These are phyloP conservation scores for Diplocarpon mali DNA, from an alignment of 2,329 filamentous ascomycete species.

Conservation along the genomic window DNA sequence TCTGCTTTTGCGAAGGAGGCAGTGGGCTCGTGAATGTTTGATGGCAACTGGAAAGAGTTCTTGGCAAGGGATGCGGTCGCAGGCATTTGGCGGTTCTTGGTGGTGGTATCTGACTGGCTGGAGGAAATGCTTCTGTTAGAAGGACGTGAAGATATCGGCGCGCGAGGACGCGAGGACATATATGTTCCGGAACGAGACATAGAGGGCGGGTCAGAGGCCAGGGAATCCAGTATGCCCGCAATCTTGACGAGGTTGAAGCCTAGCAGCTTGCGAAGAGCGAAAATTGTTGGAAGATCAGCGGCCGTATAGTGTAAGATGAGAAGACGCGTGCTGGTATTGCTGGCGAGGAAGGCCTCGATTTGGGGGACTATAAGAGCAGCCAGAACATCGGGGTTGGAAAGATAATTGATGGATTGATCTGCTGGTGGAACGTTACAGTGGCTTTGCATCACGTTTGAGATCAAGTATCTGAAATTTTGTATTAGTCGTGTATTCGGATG, in stretches of 20 bases:
- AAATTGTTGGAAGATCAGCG: conserved; percentile 43
- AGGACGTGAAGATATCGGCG: conserved; percentile 6
- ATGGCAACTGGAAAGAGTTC: neutral
- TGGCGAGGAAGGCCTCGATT: conserved; percentile 46
- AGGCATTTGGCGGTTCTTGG: neutral
- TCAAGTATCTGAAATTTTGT: conserved; percentile 38
- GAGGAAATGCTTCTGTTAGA: conserved; percentile 11
- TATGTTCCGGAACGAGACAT: conserved; percentile 4
- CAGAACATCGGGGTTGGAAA: conserved; percentile 41
- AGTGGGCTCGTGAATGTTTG: conserved; percentile 7
- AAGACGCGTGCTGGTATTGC: conserved; percentile 41
- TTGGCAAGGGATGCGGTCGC: neutral
- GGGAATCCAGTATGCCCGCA: conserved; percentile 38
- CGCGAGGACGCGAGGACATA: conserved; percentile 7
- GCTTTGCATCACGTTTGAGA: conserved; percentile 48
- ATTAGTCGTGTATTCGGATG: too few species aligned
- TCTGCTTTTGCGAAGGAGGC: conserved; percentile 40
- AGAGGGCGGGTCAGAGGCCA: conserved; percentile 21
- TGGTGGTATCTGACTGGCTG: neutral
- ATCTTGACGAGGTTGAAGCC: conserved; percentile 47
- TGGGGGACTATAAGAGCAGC: conserved; percentile 49
- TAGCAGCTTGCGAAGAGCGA: conserved; percentile 46
- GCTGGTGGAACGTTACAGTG: conserved; percentile 39
- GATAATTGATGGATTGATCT: conserved; percentile 40
- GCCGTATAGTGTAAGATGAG: conserved; percentile 48